Base-by-base conservation (phyloP, 805 yeast species). In the Metschnikowia cubensis region DNA sequence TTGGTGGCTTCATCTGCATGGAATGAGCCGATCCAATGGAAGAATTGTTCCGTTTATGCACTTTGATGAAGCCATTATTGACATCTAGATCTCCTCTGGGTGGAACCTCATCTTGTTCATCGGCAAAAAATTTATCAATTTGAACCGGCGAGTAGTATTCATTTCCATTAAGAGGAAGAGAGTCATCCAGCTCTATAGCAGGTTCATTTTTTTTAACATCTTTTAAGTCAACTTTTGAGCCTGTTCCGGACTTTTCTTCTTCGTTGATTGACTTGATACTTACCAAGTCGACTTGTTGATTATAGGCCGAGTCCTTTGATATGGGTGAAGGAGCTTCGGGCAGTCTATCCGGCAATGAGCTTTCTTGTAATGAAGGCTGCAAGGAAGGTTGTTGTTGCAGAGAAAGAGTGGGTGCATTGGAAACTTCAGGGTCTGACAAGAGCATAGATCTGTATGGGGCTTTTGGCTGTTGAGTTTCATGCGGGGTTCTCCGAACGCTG, bases 61-160 rank as follows among this genome's bases (percentile, higher is more conserved):
- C 45, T 18, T 51, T 48, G 31, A 56, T 44, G n/a, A 47, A 35
- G 4, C 50, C 52, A 29, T 43, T 36, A 20, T 32, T 39, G 11
- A 56, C 49, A 15, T 53, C 54, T 6, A 57, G 42, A 38, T 57
- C 60, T 2, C 59, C 58, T 32, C 60, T 46, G 1, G 56, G 58
- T 6, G 60, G 60, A 2, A 57, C 59, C 32, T 57, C 59, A n/a
- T 40, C 42, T 35, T 57, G 60, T 15, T 49, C 45, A 32, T 57
- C 60, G 0, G 50, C 25, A 15, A 57, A 50, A 15, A 57, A 54
- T 11, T 45, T 48, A 29, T 56, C 50, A 15, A 57, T 50, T 36
- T 57, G 58, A 1, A 36, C 47, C 5, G 53, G 56, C 0, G 60
- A 50, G 42, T 52, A 55, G 21, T 35, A 44, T 10, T 18, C 47